These are phyloP conservation scores for Aureobasidium pullulans DNA, from an alignment of 2,329 filamentous ascomycete genomes.

Conservation along the genomic window DNA sequence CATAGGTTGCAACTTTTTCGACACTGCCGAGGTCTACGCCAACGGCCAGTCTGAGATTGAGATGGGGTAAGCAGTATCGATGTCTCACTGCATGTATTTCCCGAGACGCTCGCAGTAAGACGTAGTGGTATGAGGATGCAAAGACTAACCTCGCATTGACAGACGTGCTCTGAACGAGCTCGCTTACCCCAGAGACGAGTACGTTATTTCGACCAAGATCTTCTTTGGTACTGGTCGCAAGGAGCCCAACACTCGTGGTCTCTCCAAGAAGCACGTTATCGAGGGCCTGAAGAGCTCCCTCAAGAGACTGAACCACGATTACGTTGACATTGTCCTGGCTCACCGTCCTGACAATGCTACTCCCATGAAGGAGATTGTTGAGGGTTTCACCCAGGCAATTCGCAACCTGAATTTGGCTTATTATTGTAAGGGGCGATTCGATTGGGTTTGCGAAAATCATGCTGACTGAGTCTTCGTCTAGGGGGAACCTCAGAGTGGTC, in stretches of 20 bases:
- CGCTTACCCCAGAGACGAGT: slow-evolving; percentile 41
- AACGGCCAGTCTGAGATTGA: slow-evolving; percentile 56
- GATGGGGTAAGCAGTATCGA: slow-evolving; percentile 37
- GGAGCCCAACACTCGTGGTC: slow-evolving; percentile 49
- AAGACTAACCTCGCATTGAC: background rate
- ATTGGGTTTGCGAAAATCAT: background rate
- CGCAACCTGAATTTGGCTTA: slow-evolving; percentile 52
- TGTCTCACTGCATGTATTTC: background rate
- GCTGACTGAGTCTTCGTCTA: background rate
- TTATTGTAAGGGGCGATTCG: slow-evolving; percentile 39
- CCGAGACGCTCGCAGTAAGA: background rate
- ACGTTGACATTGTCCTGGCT: slow-evolving; percentile 58
- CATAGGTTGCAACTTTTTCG: slow-evolving; percentile 42
- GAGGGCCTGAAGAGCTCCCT: slow-evolving; percentile 53
- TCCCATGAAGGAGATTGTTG: slow-evolving; percentile 56
- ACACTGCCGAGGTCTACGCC: slow-evolving; percentile 47
- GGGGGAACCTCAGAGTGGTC: slow-evolving; percentile 56
- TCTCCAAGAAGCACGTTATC: slow-evolving; percentile 45
- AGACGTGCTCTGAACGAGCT: slow-evolving; percentile 38
- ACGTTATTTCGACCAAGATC: slow-evolving; percentile 33
- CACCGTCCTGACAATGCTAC: slow-evolving; percentile 52
- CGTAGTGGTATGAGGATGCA: background rate
- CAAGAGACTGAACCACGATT: slow-evolving; percentile 55
- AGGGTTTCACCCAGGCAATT: slow-evolving; percentile 45
- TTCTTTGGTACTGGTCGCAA: slow-evolving; percentile 52